These are phyloP conservation scores for Suillus sp. DNA, from an alignment of 768 basidiomycete genomes.

Conservation along the genomic window DNA sequence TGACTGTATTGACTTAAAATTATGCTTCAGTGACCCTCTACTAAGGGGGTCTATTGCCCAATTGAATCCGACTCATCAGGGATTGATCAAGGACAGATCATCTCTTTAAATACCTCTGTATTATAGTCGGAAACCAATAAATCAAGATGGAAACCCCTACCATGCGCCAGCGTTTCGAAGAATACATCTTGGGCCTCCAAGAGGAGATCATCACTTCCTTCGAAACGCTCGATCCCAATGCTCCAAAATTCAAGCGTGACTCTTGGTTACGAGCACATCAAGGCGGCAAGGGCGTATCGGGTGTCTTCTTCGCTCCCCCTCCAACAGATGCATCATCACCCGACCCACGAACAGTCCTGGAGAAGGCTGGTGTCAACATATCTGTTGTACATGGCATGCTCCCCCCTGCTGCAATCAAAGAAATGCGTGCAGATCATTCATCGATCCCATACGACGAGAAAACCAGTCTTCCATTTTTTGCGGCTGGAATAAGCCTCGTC, in stretches of 20 bases:
- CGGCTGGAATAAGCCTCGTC: constrained; percentile 89
- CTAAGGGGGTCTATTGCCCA: not conserved
- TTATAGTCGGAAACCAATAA: too few relatives aligned
- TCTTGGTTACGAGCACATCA: constrained; percentile 66
- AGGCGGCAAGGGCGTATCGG: constrained; percentile 75
- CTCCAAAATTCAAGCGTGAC: constrained; percentile 78
- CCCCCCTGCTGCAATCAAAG: constrained; percentile 85
- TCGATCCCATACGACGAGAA: constrained; percentile 64
- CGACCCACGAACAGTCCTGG: constrained; percentile 57
- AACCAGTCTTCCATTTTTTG: constrained; percentile 85
- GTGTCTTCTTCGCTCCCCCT: constrained; percentile 65
- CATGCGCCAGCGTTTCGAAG: constrained; percentile 80
- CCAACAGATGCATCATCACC: constrained; percentile 37
- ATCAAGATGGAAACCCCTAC: constrained; percentile 23
- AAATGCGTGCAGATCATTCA: constrained; percentile 93
- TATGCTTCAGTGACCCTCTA: not conserved
- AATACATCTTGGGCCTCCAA: constrained; percentile 77
- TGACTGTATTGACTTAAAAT: constrained; percentile 26
- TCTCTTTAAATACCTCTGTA: not conserved
- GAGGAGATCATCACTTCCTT: constrained; percentile 74
- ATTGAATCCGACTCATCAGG: not conserved
- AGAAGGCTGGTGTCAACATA: constrained; percentile 96
- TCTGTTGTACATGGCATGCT: constrained; percentile 87
- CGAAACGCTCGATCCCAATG: constrained; percentile 74
- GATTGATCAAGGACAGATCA: not conserved